Evolutionary conservation across 495 filamentous ascomycete species (phyloP), one percentile per base, ranked within the genome.

Genomic region (Podospora anserina): DNA sequence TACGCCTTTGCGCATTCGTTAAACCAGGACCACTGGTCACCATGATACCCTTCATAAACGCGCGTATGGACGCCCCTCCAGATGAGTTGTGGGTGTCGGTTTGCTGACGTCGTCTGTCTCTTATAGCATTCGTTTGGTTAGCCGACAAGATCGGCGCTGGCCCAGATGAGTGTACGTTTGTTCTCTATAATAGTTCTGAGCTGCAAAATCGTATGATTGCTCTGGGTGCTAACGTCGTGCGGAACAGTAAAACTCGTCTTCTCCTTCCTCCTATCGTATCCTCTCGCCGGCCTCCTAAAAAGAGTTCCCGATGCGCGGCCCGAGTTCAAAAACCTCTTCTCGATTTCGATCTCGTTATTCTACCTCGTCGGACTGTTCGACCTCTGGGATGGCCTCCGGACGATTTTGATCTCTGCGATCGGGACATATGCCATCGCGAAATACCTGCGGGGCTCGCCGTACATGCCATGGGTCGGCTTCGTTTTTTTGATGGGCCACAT

Each of bases 401-500:
- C 93, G 1, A 78, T 99, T 20, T 75, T 92, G 44, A 88, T 96
- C 72, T 91, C 90, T 73, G 87, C 95, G 0, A 86, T 82, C 26
- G 94, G 87, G 49, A 86, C 92, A 34, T 98, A 98, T 77, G 81
- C 84, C 66, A 96, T 98, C 72, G 90, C 95, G 63, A 85, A 88
- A 72, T 95, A 90, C 76, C 81, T 98, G 20, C 80, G 80, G 65
- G 84, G 92, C 62, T 92, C 92, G n/a, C 92, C 92, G 3, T 91
- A 93, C 79, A 99, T 99, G 95, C 96, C 96, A 81, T 99, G 95
- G 95, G 87, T 97, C 57, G 93, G 88, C 59, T 98, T 99, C 78
- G 85, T 92, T 65, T 97, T 94, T 79, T 75, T 96, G 65, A 99
- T 99, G 96, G 89, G 90, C 68, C 94, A 98, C 78, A 92, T 99